phyloP scores from a whole-genome alignment of 2,329 filamentous ascomycete genomes.

The Blastomyces gilchristii region DNA sequence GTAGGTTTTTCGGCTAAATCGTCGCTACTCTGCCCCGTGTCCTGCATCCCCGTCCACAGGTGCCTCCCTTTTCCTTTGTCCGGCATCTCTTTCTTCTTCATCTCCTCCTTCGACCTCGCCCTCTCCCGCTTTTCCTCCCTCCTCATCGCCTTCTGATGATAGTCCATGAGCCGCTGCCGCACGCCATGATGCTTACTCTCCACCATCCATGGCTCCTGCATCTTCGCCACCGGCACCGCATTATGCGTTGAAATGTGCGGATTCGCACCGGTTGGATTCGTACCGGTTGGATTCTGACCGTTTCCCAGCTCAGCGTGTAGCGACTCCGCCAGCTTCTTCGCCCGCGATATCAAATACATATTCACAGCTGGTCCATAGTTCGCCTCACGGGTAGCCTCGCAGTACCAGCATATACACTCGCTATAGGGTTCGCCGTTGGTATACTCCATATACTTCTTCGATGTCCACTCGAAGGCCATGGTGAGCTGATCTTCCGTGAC shows the following conservation, averaged over 20 bases:
- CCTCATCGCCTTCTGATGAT: slow-evolving; percentile 5
- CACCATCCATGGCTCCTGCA: background rate
- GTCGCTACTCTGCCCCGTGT: background rate
- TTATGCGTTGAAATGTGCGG: slow-evolving; percentile 67
- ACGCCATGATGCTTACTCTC: slow-evolving; percentile 14
- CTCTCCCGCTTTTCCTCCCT: background rate
- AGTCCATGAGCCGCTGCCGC: slow-evolving; percentile 26
- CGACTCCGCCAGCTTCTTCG: slow-evolving; percentile 42
- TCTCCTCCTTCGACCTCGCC: background rate
- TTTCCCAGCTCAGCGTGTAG: slow-evolving; percentile 32
- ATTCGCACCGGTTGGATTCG: slow-evolving; percentile 46
- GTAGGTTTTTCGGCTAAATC: background rate
- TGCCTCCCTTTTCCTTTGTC: background rate
- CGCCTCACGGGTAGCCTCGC: slow-evolving; percentile 56
- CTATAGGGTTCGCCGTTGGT: slow-evolving; percentile 58
- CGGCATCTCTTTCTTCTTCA: background rate
- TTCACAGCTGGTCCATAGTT: slow-evolving; percentile 37
- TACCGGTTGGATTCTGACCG: slow-evolving; percentile 40
- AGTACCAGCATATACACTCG: slow-evolving; percentile 76
- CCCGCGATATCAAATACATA: slow-evolving; percentile 41
- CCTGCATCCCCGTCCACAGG: background rate
- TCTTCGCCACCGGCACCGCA: slow-evolving; percentile 41
- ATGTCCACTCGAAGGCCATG: slow-evolving; percentile 61
- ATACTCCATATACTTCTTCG: slow-evolving; percentile 55
- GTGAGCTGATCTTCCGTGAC: slow-evolving; percentile 58